phyloP scores from a whole-genome alignment of 768 basidiomycete genomes.

The Phylloporus rhodoxanthus region DNA sequence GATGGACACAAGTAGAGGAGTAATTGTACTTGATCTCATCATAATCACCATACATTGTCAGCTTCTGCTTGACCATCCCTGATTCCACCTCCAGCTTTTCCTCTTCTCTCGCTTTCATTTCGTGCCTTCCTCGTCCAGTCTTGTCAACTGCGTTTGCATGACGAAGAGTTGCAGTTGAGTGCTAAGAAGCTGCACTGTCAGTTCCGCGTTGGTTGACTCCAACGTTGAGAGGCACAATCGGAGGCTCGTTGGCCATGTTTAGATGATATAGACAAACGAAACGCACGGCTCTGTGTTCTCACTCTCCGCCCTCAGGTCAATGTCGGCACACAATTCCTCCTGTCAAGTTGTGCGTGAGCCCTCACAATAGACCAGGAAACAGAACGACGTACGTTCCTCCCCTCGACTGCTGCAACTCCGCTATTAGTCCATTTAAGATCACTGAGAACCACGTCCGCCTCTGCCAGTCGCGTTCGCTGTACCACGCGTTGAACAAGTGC shows the following conservation, averaged over 20 bases:
- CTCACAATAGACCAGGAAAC: neutral
- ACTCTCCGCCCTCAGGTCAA: conserved; percentile 80
- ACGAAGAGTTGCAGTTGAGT: conserved; percentile 17
- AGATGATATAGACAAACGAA: neutral
- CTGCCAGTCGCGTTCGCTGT: conserved; percentile 85
- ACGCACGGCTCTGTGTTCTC: conserved; percentile 65
- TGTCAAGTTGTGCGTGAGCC: conserved; percentile 25
- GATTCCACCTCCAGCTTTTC: conserved; percentile 52
- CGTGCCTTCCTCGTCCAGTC: conserved; percentile 9
- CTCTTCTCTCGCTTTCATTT: conserved; percentile 16
- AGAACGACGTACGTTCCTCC: conserved; percentile 66
- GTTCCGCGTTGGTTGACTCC: conserved; percentile 46
- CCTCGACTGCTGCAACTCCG: conserved; percentile 85
- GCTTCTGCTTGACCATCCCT: conserved; percentile 57
- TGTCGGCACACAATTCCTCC: conserved; percentile 95
- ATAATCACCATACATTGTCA: conserved; percentile 79
- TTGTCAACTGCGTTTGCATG: conserved; percentile 16
- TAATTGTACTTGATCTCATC: conserved; percentile 98
- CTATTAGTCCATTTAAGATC: conserved; percentile 95
- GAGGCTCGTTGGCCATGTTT: conserved; percentile 31
- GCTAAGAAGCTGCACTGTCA: conserved; percentile 13
- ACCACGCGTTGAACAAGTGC: neutral
- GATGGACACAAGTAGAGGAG: too few relatives aligned
- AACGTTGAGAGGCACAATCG: conserved; percentile 70
- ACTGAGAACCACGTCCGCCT: conserved; percentile 91